Percentiles rank a stretch among this genome's conserved stretches.
These are phyloP conservation scores for Solanum medicagineum DNA, from an alignment of 257 asterid species.

Conservation along the genomic window DNA sequence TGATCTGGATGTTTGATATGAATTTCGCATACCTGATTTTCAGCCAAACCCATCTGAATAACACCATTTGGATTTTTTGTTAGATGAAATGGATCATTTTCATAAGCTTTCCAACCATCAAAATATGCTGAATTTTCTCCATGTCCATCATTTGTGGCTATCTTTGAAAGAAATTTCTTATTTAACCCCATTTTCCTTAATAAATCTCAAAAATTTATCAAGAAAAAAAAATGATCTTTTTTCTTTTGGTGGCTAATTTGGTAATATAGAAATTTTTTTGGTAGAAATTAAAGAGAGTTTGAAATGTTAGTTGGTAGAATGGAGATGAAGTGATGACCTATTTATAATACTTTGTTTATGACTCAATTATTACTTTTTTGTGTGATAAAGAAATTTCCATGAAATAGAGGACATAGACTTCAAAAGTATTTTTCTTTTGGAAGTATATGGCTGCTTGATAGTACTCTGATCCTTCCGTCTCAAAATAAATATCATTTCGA, in stretches of 20 bases:
- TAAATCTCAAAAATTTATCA: not conserved
- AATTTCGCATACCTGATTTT: not conserved
- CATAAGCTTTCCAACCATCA: constrained; percentile 15
- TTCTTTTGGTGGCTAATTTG: not conserved
- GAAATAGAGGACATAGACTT: not conserved
- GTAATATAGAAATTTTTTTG: not conserved
- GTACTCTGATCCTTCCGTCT: rapidly evolving
- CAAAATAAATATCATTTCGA: not conserved
- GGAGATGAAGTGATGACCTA: not conserved
- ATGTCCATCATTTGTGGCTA: constrained; percentile 1
- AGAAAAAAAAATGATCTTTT: not conserved
- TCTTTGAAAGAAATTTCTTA: not conserved
- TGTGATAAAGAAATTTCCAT: not conserved
- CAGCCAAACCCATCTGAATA: constrained; percentile 10
- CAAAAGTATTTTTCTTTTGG: not conserved
- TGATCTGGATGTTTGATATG: not conserved
- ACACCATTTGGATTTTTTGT: constrained; percentile 1
- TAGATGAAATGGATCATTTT: constrained; percentile 3
- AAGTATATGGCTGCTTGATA: not conserved
- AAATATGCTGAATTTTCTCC: constrained; percentile 12
- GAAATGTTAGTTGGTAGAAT: not conserved
- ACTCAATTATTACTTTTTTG: not conserved
- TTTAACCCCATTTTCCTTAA: not conserved
- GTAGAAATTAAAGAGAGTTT: not conserved
- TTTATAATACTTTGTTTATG: not conserved